A percentile compares a stretch with the other conserved stretches of the same genome.
phyloP scores from a whole-genome alignment of 495 filamentous ascomycete genomes.

The Extremus antarcticus region DNA sequence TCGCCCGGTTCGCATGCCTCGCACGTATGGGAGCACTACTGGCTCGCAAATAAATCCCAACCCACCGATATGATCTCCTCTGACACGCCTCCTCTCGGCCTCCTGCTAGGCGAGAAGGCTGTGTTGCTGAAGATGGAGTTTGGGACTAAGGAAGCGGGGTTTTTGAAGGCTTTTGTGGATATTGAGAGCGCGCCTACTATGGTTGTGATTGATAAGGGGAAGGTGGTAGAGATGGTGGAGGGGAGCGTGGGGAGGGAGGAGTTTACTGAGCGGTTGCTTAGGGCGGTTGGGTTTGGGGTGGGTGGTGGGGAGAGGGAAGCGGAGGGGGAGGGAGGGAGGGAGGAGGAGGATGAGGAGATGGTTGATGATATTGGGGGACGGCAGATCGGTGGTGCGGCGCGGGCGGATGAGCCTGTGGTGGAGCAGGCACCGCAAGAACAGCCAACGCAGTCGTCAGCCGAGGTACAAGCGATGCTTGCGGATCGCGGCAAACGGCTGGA shows the following conservation, averaged over 20 bases:
- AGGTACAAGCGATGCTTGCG: conserved; percentile 7
- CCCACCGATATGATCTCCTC: background rate
- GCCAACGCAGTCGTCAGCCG: background rate
- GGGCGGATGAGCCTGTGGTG: background rate
- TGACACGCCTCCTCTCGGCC: conserved; percentile 27
- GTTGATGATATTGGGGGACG: background rate
- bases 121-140: conserved; percentile 57
- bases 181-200: conserved; percentile 61
- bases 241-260: conserved; percentile 9
- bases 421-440: background rate
- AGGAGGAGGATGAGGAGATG: background rate
- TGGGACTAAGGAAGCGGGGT: conserved; percentile 67
- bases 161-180: conserved; percentile 69
- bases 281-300: conserved; percentile 2
- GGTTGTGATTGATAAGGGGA: conserved; percentile 51
- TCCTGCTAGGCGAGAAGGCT: conserved; percentile 44
- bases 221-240: conserved; percentile 15
- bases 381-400: background rate
- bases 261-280: conserved; percentile 7
- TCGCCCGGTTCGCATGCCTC: no score
- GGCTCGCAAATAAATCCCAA: conserved; percentile 52
- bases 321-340: background rate
- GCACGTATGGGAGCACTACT: conserved; percentile 75
- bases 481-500: conserved; percentile 17
- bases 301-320: background rate